Percentiles rank a stretch among this genome's conserved stretches.
These are phyloP conservation scores for Boletellus sp. DNA, from an alignment of 768 basidiomycete species.

Conservation along the genomic window DNA sequence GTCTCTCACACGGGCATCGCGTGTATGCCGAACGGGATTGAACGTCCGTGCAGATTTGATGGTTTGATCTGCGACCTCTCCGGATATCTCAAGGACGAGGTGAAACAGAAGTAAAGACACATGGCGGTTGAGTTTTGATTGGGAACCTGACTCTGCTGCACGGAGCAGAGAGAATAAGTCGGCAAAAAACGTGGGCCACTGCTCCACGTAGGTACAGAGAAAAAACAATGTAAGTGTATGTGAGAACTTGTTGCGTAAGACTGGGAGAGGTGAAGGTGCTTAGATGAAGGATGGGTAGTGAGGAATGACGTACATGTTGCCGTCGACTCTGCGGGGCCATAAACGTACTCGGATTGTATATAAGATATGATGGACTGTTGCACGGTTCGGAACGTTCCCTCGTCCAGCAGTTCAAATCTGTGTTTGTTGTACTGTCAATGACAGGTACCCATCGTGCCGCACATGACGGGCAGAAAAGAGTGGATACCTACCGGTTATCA, in stretches of 20 bases:
- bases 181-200: constrained; percentile 83
- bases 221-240: constrained; percentile 88
- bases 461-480: background rate
- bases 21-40: constrained; percentile 62
- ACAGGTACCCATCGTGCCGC: background rate
- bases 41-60: constrained; percentile 83
- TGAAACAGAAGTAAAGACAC: constrained; percentile 88
- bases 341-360: constrained; percentile 84
- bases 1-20: constrained; percentile 85
- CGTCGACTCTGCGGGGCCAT: constrained; percentile 77
- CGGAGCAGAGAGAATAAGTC: constrained; percentile 74
- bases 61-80: constrained; percentile 94
- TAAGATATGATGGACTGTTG: constrained; percentile 79
- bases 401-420: constrained; percentile 66
- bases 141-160: constrained; percentile 50
- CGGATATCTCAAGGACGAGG: constrained; percentile 89
- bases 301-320: constrained; percentile 66
- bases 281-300: constrained; percentile 1
- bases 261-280: constrained; percentile 37
- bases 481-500: constrained; percentile 66
- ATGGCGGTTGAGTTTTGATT: constrained; percentile 72
- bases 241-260: constrained; percentile 92
- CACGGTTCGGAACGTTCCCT: constrained; percentile 64
- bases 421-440: constrained; percentile 9
- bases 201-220: constrained; percentile 79